Conservation (phyloP, 176 grass and related monocot species). For the Bothriochloa decipiens region DNA sequence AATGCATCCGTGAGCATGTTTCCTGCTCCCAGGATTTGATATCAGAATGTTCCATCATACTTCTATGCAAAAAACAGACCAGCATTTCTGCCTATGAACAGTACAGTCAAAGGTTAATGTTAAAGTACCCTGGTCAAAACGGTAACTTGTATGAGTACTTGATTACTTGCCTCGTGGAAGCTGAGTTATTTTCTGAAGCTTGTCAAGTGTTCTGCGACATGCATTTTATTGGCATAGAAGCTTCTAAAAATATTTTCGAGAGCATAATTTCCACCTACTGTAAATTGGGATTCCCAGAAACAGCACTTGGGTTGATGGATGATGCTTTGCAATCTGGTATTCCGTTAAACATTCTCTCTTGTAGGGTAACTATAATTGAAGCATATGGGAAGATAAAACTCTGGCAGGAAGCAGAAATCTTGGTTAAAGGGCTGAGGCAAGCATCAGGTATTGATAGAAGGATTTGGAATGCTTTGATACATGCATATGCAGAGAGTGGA, state of each 20-base stretch:
- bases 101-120: slow-evolving; percentile 56
- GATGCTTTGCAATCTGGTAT: slow-evolving; percentile 53
- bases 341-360: slow-evolving; percentile 55
- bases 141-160: slow-evolving; percentile 66
- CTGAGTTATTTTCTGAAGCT: slow-evolving; percentile 66
- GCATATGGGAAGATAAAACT: slow-evolving; percentile 76
- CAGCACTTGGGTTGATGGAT: slow-evolving; percentile 69
- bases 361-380: slow-evolving; percentile 69
- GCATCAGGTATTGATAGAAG: slow-evolving; percentile 63
- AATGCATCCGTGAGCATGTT: slow-evolving; percentile 56
- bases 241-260: slow-evolving; percentile 67
- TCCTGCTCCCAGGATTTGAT: slow-evolving; percentile 58
- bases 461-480: slow-evolving; percentile 92
- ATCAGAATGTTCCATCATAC: slow-evolving; percentile 78
- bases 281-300: slow-evolving; percentile 92
- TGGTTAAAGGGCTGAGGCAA: slow-evolving; percentile 68
- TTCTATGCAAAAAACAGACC: slow-evolving; percentile 61
- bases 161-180: slow-evolving; percentile 68
- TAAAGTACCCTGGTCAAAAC: slow-evolving; percentile 48
- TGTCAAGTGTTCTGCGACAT: slow-evolving; percentile 89
- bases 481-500: slow-evolving; percentile 86
- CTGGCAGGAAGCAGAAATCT: slow-evolving; percentile 81
- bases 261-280: slow-evolving; percentile 71
- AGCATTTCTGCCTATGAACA: slow-evolving; percentile 65
- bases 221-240: slow-evolving; percentile 66